These are phyloP conservation scores for Saccharomycopsis vini DNA, from an alignment of 805 yeast genomes.

Conservation along the genomic window DNA sequence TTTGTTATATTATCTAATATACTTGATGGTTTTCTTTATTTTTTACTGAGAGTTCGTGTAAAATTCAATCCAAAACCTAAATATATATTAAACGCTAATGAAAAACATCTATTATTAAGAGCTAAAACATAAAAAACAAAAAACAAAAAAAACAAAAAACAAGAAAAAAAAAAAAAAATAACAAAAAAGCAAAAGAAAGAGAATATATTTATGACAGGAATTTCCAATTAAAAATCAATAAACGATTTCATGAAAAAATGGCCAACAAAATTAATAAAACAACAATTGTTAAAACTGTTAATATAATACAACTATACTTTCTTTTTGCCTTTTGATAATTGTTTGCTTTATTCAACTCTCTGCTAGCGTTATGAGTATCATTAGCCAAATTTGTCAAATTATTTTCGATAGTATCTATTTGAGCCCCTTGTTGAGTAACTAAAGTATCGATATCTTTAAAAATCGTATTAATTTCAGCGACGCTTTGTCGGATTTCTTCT, in stretches of 20 bases:
- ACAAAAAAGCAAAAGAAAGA: background rate
- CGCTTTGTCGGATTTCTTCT: slow-evolving; percentile 63
- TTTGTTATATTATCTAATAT: too few relatives aligned
- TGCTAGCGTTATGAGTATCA: slow-evolving; percentile 61
- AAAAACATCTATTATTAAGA: too few relatives aligned
- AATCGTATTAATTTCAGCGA: slow-evolving; percentile 75
- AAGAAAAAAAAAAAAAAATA: too few relatives aligned
- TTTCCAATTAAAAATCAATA: background rate
- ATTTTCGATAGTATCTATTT: slow-evolving; percentile 75
- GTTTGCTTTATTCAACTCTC: slow-evolving; percentile 66
- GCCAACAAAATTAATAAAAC: slow-evolving; percentile 52
- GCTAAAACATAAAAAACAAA: background rate
- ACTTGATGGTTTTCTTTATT: too few relatives aligned
- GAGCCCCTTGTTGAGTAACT: slow-evolving; percentile 78
- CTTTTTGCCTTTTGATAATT: slow-evolving; percentile 61
- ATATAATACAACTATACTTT: slow-evolving; percentile 63
- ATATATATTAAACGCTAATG: too few relatives aligned
- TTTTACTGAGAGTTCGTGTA: too few relatives aligned
- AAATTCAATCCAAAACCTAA: too few relatives aligned
- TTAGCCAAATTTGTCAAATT: slow-evolving; percentile 56
- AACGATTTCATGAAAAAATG: slow-evolving; percentile 21
- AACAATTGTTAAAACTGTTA: slow-evolving; percentile 50
- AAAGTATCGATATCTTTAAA: slow-evolving; percentile 72
- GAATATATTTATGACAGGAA: background rate
- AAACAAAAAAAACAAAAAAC: background rate